phyloP scores from a whole-genome alignment of 176 grass and related monocot genomes.

The Triticum turgidum region DNA sequence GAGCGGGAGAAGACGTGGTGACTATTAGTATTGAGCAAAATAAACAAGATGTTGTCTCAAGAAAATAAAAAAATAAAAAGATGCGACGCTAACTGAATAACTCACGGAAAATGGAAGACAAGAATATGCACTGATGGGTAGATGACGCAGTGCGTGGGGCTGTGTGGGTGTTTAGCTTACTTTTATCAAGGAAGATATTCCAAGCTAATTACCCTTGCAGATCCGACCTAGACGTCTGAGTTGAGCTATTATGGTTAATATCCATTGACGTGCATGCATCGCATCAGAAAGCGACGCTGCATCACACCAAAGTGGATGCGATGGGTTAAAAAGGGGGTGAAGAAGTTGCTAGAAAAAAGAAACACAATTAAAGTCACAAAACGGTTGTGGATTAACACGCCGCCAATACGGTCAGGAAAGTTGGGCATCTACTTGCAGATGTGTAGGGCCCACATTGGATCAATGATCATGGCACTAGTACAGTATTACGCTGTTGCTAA shows the following conservation, averaged over 20 bases:
- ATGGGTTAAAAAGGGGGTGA: constrained; percentile 17
- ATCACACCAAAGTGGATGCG: constrained; percentile 26
- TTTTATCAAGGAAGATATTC: constrained; percentile 22
- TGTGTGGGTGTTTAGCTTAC: background rate
- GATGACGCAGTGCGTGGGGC: background rate
- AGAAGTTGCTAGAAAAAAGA: constrained; percentile 5
- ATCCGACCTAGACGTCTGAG: constrained; percentile 13
- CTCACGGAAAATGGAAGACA: background rate
- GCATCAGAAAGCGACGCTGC: constrained; percentile 47
- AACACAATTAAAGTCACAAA: constrained; percentile 29
- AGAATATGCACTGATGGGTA: background rate
- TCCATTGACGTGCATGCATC: constrained; percentile 43
- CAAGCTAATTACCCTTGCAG: background rate
- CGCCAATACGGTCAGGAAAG: constrained; percentile 53
- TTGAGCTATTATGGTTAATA: constrained; percentile 39
- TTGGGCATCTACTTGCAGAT: constrained; percentile 38
- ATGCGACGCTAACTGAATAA: background rate
- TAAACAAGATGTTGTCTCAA: background rate
- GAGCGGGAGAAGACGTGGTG: background rate
- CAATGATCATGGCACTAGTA: background rate
- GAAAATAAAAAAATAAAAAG: background rate
- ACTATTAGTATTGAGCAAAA: background rate
- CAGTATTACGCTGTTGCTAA: too few species aligned
- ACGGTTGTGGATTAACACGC: constrained; percentile 52
- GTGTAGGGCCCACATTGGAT: background rate